Conservation (phyloP, 352 stramenopile genomes). For the Thalassiosira oceanica region DNA sequence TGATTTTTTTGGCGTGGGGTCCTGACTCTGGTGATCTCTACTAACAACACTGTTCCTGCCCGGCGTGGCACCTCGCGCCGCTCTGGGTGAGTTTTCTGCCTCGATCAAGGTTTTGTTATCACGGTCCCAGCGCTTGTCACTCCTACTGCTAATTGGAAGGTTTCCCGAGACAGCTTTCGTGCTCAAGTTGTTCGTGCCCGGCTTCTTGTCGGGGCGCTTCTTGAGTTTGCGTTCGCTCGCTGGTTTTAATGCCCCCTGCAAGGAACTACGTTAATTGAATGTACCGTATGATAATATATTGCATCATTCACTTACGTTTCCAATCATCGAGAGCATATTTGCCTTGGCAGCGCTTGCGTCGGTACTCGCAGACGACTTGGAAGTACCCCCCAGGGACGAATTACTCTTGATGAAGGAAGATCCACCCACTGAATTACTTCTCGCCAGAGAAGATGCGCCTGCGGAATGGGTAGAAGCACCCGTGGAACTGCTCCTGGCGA, state of each 20-base stretch:
- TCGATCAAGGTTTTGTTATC: conserved; percentile 6
- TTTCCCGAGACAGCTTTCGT: neutral
- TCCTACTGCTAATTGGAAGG: neutral
- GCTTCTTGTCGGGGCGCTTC: neutral
- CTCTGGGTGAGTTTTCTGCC: neutral
- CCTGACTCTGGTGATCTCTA: neutral
- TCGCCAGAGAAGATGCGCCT: too few relatives aligned
- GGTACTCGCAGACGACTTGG: neutral
- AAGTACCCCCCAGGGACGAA: too few relatives aligned
- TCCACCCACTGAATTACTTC: neutral
- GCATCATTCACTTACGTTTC: too few relatives aligned
- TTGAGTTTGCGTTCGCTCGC: neutral
- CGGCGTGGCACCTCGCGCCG: neutral
- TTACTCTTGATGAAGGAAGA: neutral
- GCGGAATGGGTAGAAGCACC: too few relatives aligned
- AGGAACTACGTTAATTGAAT: too few relatives aligned
- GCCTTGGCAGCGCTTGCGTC: neutral
- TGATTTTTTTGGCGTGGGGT: neutral
- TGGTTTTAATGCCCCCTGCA: neutral
- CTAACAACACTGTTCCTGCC: neutral
- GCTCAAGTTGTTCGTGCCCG: neutral
- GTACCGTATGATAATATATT: too few relatives aligned
- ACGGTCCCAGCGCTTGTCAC: conserved; percentile 9
- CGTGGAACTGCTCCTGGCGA: too few relatives aligned
- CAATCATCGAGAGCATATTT: neutral